Percentiles rank a stretch among this genome's conserved stretches.
phyloP scores from a whole-genome alignment of 2,329 filamentous ascomycete species.

The Ophiostoma piceae region DNA sequence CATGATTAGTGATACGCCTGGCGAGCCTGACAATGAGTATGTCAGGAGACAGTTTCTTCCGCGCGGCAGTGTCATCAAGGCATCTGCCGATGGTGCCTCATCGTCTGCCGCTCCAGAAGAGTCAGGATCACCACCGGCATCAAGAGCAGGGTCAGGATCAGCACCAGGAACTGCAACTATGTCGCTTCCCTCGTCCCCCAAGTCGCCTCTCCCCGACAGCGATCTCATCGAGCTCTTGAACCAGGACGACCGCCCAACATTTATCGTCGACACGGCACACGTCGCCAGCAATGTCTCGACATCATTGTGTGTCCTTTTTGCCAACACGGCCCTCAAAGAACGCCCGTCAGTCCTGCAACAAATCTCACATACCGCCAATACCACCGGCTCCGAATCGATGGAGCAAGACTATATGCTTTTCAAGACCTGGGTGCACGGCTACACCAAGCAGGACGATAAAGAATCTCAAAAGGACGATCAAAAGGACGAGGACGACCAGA shows the following conservation, averaged over 20 bases:
- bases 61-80: constrained; percentile 45
- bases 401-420: constrained; percentile 40
- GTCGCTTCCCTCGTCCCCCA: constrained; percentile 38
- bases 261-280: constrained; percentile 65
- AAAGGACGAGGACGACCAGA: not conserved
- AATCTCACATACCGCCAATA: constrained; percentile 33
- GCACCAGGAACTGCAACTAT: not conserved
- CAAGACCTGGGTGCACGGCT: constrained; percentile 60
- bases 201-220: constrained; percentile 57
- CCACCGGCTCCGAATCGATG: not conserved
- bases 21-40: constrained; percentile 35
- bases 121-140: not conserved
- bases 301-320: constrained; percentile 58
- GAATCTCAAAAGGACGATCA: too few species aligned
- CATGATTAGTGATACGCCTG: constrained; percentile 45
- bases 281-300: constrained; percentile 50
- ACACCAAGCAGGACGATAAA: not conserved
- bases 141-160: not conserved
- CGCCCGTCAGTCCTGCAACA: constrained; percentile 52
- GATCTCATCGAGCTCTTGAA: constrained; percentile 69
- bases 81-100: not conserved
- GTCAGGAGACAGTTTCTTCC: constrained; percentile 54
- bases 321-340: constrained; percentile 61
- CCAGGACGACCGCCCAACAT: constrained; percentile 69
- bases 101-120: not conserved